phyloP scores from a whole-genome alignment of 83 land plant species.

The Thuja plicata region DNA sequence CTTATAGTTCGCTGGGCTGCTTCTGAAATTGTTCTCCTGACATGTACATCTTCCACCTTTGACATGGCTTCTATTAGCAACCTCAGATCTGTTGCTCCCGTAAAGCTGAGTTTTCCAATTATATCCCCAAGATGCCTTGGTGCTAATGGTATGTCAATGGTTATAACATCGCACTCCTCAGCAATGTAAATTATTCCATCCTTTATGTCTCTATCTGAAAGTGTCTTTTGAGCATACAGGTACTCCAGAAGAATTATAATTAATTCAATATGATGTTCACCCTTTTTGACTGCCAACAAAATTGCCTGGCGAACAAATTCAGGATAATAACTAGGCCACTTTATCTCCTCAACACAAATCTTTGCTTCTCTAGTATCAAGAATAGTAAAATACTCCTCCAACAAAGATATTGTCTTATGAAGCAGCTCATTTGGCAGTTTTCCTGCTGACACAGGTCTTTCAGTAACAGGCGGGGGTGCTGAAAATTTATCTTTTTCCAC shows the following conservation, averaged over 20 bases:
- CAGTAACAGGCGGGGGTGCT: slow-evolving; percentile 19
- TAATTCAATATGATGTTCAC: too few species aligned
- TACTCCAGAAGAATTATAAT: slow-evolving; percentile 57
- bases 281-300: slow-evolving; percentile 52
- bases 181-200: slow-evolving; percentile 59
- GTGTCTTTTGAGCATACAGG: slow-evolving; percentile 35
- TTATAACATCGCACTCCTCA: slow-evolving; percentile 64
- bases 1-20: slow-evolving; percentile 28
- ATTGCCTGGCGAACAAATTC: slow-evolving; percentile 73
- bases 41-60: slow-evolving; percentile 54
- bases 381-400: slow-evolving; percentile 70
- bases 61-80: slow-evolving; percentile 51
- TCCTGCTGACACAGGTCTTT: slow-evolving; percentile 21
- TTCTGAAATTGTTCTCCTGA: slow-evolving; percentile 32
- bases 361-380: slow-evolving; percentile 65
- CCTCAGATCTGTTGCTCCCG: slow-evolving; percentile 42
- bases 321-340: slow-evolving; percentile 62
- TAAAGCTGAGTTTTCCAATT: slow-evolving; percentile 54
- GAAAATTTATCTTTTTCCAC: slow-evolving; percentile 2
- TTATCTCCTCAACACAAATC: slow-evolving; percentile 84
- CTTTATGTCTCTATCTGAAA: slow-evolving; percentile 45
- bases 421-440: slow-evolving; percentile 33
- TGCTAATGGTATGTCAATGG: slow-evolving; percentile 79
- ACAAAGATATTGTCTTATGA: slow-evolving; percentile 65
- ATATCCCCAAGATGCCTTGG: slow-evolving; percentile 71